Evolutionary conservation across 331 rosid genomes (phyloP).

Genomic region (Phaseolus coccineus): DNA sequence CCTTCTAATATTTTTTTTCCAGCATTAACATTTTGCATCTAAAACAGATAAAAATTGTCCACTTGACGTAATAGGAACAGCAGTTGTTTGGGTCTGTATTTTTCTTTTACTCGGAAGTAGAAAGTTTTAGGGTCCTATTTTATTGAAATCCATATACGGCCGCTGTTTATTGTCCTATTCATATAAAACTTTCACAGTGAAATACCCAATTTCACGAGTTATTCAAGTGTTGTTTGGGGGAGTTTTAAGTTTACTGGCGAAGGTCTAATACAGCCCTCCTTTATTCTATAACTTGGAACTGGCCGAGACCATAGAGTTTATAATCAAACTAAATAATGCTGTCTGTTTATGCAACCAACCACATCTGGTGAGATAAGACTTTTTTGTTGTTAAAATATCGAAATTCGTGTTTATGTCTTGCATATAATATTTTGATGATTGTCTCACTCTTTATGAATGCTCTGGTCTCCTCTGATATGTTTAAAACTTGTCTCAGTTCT

Average conservation of each 20-base stretch:
- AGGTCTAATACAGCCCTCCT: too few relatives aligned
- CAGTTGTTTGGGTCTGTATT: constrained; percentile 11
- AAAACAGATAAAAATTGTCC: constrained; percentile 11
- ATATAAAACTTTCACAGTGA: not conserved
- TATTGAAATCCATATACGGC: constrained; percentile 28
- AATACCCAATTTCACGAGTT: constrained; percentile 1
- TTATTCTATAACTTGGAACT: too few relatives aligned
- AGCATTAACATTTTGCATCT: constrained; percentile 22
- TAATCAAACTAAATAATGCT: too few relatives aligned
- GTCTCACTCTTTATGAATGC: constrained; percentile 16
- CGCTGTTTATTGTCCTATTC: constrained; percentile 8
- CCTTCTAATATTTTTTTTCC: not conserved
- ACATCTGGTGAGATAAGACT: too few relatives aligned
- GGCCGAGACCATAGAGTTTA: too few relatives aligned
- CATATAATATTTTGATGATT: constrained; percentile 5
- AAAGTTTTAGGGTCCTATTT: not conserved
- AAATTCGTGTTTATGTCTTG: constrained; percentile 16
- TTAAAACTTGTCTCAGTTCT: constrained; percentile 11
- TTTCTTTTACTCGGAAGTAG: not conserved
- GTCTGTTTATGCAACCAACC: too few relatives aligned
- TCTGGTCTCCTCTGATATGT: constrained; percentile 19
- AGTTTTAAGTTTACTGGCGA: too few relatives aligned
- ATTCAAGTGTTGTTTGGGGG: too few relatives aligned
- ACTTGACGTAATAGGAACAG: not conserved
- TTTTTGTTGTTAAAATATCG: not conserved